These are phyloP conservation scores for Erythrophleum ivorense DNA, from an alignment of 331 rosid genomes.

Conservation along the genomic window DNA sequence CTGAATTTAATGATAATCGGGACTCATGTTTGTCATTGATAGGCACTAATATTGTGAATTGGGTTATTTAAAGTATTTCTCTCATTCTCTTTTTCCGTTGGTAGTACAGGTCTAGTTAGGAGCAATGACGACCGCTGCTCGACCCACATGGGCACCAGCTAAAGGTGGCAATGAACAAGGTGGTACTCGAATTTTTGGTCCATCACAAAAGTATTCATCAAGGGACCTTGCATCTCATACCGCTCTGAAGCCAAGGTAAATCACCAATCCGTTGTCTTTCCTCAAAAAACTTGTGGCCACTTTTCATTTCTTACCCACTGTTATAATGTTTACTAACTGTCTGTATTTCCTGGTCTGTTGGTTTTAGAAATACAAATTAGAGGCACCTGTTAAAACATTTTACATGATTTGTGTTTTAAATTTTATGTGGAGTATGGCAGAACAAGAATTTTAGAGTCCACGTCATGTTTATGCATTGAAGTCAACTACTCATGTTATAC, in stretches of 20 bases:
- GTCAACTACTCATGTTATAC: background rate
- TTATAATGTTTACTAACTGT: background rate
- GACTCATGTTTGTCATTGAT: background rate
- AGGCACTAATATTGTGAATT: background rate
- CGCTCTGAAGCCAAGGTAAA: background rate
- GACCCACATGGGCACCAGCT: conserved; percentile 99
- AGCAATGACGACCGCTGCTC: conserved; percentile 87
- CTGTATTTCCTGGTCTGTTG: background rate
- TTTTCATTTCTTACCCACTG: background rate
- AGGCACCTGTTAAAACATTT: background rate
- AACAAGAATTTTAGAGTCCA: background rate
- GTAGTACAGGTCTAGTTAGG: background rate
- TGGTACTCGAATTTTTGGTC: conserved; percentile 93
- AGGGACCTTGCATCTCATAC: conserved; percentile 83
- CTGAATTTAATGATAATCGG: background rate
- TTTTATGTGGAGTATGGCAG: background rate
- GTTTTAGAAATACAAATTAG: background rate
- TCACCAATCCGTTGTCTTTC: background rate
- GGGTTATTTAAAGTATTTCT: background rate
- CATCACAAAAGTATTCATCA: conserved; percentile 88
- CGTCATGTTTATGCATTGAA: background rate
- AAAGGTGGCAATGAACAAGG: conserved; percentile 98
- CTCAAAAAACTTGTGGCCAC: background rate
- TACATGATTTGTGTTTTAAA: background rate
- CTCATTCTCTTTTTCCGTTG: background rate